phyloP scores from a whole-genome alignment of 345 rosid species.

The Erucastrum elatum region DNA sequence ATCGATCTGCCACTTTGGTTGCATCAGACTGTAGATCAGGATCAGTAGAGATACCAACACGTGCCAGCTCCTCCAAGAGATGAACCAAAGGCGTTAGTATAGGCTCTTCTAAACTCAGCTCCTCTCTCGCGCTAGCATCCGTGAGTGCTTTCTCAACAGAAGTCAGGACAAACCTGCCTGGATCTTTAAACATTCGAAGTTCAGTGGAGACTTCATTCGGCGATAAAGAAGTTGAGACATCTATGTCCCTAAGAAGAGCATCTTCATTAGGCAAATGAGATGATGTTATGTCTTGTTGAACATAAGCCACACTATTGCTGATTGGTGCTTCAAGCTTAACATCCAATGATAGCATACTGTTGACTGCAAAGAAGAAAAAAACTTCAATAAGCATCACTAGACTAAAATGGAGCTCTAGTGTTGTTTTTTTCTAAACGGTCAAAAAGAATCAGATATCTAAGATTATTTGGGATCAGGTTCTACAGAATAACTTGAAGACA shows the following conservation, averaged over 20 bases:
- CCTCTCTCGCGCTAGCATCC: conserved; percentile 19
- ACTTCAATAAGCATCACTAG: background rate
- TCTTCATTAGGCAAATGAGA: conserved; percentile 18
- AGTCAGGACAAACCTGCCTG: conserved; percentile 16
- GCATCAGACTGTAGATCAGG: conserved; percentile 13
- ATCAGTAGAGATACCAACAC: background rate
- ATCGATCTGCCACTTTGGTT: conserved; percentile 16
- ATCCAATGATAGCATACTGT: background rate
- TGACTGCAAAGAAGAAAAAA: conserved; percentile 8
- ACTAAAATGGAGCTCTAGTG: background rate
- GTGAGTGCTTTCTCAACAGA: conserved; percentile 12
- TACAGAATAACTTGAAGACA: background rate
- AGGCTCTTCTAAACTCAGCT: conserved; percentile 24
- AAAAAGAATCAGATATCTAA: background rate
- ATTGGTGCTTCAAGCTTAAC: conserved; percentile 19
- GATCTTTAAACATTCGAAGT: conserved; percentile 1
- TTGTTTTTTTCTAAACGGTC: background rate
- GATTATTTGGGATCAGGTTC: background rate
- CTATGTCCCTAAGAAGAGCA: conserved; percentile 8
- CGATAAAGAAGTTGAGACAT: conserved; percentile 14
- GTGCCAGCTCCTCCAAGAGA: conserved; percentile 22
- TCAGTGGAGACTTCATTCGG: conserved; percentile 18
- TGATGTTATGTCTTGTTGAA: conserved; percentile 16
- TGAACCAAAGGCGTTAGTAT: conserved; percentile 2
- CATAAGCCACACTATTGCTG: conserved; percentile 5